Conservation (phyloP, 2,329 filamentous ascomycete species). For the Trichoderma brevicompactum region DNA sequence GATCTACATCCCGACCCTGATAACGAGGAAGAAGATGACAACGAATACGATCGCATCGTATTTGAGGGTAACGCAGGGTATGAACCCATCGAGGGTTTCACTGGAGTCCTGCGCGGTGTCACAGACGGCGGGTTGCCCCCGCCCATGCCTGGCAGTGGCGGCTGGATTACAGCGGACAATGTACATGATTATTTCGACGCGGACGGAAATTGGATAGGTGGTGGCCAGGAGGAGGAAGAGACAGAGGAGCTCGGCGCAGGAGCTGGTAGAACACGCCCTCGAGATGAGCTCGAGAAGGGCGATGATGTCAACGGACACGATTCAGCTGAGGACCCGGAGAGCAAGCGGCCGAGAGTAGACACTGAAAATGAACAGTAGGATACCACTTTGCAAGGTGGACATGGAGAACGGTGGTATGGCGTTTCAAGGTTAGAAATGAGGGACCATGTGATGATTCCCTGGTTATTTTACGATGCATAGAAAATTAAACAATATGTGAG, state of each 20-base stretch:
- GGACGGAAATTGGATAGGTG: constrained; percentile 75
- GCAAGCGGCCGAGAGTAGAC: constrained; percentile 52
- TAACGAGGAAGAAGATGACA: constrained; percentile 63
- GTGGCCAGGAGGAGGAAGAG: constrained; percentile 44
- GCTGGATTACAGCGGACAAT: constrained; percentile 93
- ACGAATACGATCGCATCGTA: constrained; percentile 58
- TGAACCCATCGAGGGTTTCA: constrained; percentile 60
- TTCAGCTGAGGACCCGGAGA: constrained; percentile 49
- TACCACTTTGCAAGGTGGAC: not conserved
- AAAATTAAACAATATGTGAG: constrained; percentile 1
- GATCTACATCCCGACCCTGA: constrained; percentile 75
- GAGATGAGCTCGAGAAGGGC: constrained; percentile 52
- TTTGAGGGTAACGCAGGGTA: constrained; percentile 58
- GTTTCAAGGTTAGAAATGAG: constrained; percentile 32
- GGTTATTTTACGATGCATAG: not conserved
- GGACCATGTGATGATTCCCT: constrained; percentile 29
- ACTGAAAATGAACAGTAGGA: not conserved
- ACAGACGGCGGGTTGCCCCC: constrained; percentile 61
- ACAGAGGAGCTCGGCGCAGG: constrained; percentile 64
- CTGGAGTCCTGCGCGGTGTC: constrained; percentile 57
- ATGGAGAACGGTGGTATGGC: constrained; percentile 30
- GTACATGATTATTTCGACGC: constrained; percentile 81
- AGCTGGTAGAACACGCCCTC: constrained; percentile 54
- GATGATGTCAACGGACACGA: constrained; percentile 51
- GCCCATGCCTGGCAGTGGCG: constrained; percentile 72